Base-by-base conservation (phyloP, 1,284 basidiomycete genomes). In the Gymnopus androsaceus region DNA sequence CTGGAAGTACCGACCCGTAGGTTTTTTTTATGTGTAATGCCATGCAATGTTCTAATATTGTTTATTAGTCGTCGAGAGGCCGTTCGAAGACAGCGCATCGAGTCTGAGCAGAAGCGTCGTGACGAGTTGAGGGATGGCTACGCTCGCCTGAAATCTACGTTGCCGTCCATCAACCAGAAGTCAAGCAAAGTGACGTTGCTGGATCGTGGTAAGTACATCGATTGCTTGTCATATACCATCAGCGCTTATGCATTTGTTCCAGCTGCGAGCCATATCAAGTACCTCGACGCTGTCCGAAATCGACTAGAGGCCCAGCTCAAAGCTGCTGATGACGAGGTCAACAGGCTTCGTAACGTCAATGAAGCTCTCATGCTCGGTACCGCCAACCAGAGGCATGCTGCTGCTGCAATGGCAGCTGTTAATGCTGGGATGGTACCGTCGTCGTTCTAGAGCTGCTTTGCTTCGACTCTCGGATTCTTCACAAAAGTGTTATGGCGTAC, bases 51-150 rank as follows among this genome's bases (percentile, higher is more conserved):
- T 36, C 17, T 42, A 40, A 52, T n/a, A 23, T 23, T 34, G 28
- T 53, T 28, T 48, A 55, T 42, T 63, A 80, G 80, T 53, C 87
- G 88, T 71, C 86, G 88, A 65, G 90, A 92, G 75, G 90, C 88
- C 58, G 90, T 92, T 63, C 88, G 88, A 69, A 83, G 84, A 69
- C 90, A 92, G 75, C 88, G 90, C 73, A 92, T 91, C 74, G 88
- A 90, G 77, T 91, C 88, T 25, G 87, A 90, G 76, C 90, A 95
- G 78, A 80, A 90, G 63, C 82, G 91, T 65, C 85, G 92, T 47
- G 90, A 94, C 65, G 91, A 94, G 73, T 86, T 94, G 65, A 79
- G 90, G 55, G 90, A 93, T 58, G 92, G 92, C 56, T 95, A 94
- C 74, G 82, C 86, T 66, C 81, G 87, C 56, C 85, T 95, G 72